Evolutionary conservation across 306 rosid genomes (phyloP).

Genomic region (Prinsepia uniflora): DNA sequence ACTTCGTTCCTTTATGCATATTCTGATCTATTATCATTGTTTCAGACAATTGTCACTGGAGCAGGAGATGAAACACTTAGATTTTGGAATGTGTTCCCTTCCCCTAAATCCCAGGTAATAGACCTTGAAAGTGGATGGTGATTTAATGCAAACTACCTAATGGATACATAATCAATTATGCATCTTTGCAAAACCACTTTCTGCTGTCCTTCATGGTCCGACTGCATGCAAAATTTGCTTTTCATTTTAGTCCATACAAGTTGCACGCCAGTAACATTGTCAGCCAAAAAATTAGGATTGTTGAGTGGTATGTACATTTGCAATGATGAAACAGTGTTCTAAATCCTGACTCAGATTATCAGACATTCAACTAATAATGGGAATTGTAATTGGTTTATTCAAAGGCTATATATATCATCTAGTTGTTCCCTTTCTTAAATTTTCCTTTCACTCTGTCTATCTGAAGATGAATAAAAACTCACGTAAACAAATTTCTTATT

Average conservation of each 20-base stretch:
- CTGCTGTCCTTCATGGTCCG: background rate
- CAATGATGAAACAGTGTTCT: conserved; percentile 1
- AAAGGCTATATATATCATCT: background rate
- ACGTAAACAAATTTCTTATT: conserved; percentile 23
- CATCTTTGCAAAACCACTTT: background rate
- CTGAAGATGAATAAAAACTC: conserved; percentile 5
- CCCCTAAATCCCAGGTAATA: conserved; percentile 95
- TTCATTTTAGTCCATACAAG: background rate
- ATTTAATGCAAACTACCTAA: background rate
- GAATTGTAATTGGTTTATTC: background rate
- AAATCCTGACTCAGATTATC: background rate
- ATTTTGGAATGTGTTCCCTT: conserved; percentile 97
- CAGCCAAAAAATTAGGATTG: background rate
- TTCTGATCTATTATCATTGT: conserved; percentile 25
- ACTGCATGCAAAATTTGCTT: background rate
- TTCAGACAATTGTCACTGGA: conserved; percentile 97
- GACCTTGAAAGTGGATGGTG: conserved; percentile 8
- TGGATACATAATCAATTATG: conserved; percentile 5
- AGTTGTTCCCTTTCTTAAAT: background rate
- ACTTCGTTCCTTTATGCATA: background rate
- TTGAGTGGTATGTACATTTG: background rate
- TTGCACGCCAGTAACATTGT: background rate
- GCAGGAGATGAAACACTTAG: conserved; percentile 99
- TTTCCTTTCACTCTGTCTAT: background rate
- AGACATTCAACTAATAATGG: background rate